phyloP scores from a whole-genome alignment of 768 basidiomycete genomes.

The Imleria badia region DNA sequence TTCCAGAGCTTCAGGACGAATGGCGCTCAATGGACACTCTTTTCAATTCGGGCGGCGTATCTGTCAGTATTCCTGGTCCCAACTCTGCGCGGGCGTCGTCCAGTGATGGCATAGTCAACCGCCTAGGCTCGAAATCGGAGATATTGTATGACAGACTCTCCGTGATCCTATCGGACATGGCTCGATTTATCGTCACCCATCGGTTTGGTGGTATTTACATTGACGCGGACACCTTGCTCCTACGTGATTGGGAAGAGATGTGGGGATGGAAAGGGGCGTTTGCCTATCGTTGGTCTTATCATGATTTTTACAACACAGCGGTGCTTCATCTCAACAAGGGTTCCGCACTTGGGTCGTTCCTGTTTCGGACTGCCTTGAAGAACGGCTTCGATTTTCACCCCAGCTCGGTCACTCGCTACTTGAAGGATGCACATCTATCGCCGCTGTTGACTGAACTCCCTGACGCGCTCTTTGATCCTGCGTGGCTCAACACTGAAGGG shows the following conservation, averaged over 20 bases:
- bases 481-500: conserved; percentile 91
- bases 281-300: conserved; percentile 91
- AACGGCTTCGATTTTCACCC: conserved; percentile 95
- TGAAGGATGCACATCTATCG: conserved; percentile 78
- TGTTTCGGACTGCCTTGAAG: conserved; percentile 89
- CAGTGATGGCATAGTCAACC: conserved; percentile 32
- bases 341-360: conserved; percentile 85
- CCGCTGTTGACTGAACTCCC: conserved; percentile 77
- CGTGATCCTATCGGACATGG: conserved; percentile 94
- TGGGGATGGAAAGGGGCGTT: conserved; percentile 96
- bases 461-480: conserved; percentile 91
- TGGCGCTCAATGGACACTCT: conserved; percentile 77
- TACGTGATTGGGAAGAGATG: conserved; percentile 95
- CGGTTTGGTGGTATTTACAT: conserved; percentile 94
- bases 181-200: conserved; percentile 92
- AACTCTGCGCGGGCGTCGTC: conserved; percentile 20
- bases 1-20: conserved; percentile 83
- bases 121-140: conserved; percentile 57
- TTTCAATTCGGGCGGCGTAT: conserved; percentile 85
- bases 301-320: conserved; percentile 92
- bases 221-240: conserved; percentile 89
- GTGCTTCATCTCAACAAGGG: conserved; percentile 85
- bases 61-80: conserved; percentile 54
- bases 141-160: conserved; percentile 75
- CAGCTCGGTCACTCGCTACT: conserved; percentile 85